Conservation (phyloP, 176 grass and related monocot species). For the Poa annua region DNA sequence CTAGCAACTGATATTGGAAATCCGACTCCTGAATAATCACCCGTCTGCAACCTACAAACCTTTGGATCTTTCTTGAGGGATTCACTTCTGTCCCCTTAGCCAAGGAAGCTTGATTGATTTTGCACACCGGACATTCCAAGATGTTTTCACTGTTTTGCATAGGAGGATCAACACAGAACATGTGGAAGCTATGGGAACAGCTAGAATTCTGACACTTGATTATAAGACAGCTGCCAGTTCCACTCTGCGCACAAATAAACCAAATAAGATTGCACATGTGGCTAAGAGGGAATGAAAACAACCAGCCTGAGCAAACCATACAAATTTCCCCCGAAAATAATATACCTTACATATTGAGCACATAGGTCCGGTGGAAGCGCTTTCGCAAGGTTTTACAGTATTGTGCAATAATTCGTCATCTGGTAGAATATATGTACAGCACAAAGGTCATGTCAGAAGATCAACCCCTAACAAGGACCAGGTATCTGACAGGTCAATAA, state of each 20-base stretch:
- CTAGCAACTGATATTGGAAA: conserved; percentile 58
- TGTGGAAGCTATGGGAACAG: conserved; percentile 51
- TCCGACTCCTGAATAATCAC: conserved; percentile 41
- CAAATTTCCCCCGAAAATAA: conserved; percentile 30
- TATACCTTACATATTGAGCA: conserved; percentile 67
- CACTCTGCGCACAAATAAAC: conserved; percentile 46
- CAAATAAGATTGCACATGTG: conserved; percentile 11
- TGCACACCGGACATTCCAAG: conserved; percentile 51
- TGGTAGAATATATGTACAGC: conserved; percentile 16
- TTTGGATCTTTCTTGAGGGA: conserved; percentile 56
- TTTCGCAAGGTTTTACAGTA: conserved; percentile 39
- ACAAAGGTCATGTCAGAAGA: conserved; percentile 17
- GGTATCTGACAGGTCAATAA: neutral
- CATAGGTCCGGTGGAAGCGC: conserved; percentile 38
- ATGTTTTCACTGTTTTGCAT: conserved; percentile 37
- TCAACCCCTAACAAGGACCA: conserved; percentile 19
- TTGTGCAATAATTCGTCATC: conserved; percentile 51
- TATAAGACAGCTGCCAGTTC: conserved; percentile 48
- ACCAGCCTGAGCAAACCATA: conserved; percentile 27
- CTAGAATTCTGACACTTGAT: conserved; percentile 55
- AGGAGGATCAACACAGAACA: conserved; percentile 55
- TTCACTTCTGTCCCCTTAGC: conserved; percentile 13
- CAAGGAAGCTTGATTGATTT: conserved; percentile 6
- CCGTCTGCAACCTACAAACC: conserved; percentile 57
- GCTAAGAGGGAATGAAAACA: neutral